Conservation (phyloP, 495 filamentous ascomycete species). For the Podospora anserina region DNA sequence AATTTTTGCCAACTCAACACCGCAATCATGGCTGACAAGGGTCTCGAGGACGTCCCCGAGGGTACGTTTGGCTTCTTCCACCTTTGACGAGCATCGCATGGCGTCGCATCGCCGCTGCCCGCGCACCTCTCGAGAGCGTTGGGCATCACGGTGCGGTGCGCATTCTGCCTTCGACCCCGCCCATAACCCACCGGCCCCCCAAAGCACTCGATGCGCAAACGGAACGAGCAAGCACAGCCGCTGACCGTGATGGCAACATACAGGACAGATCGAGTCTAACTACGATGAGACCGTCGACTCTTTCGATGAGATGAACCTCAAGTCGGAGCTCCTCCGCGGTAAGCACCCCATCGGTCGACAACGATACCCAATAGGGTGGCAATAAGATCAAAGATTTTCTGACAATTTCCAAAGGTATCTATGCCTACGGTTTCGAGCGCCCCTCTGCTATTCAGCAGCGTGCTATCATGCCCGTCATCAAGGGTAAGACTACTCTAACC, state of each 20-base stretch:
- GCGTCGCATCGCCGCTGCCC: constrained; percentile 1
- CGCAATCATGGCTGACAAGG: constrained; percentile 98
- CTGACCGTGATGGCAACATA: constrained; percentile 26
- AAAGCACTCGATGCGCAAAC: neutral
- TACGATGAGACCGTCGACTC: constrained; percentile 99
- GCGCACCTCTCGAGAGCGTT: neutral
- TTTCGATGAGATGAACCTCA: constrained; percentile 96
- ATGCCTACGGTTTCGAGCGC: constrained; percentile 99
- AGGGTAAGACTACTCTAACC: constrained; percentile 64
- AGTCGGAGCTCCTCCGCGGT: constrained; percentile 95
- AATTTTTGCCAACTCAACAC: constrained; percentile 43
- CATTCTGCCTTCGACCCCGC: neutral
- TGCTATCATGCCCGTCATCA: constrained; percentile 99
- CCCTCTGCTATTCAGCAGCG: constrained; percentile 99
- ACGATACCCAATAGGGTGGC: constrained; percentile 9
- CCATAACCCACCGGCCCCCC: constrained; percentile 4
- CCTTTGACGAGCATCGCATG: neutral
- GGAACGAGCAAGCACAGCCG: neutral
- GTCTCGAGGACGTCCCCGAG: constrained; percentile 93
- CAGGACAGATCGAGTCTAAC: constrained; percentile 99
- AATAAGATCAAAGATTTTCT: constrained; percentile 15
- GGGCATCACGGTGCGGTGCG: neutral
- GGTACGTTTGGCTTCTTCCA: constrained; percentile 53
- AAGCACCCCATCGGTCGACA: constrained; percentile 36
- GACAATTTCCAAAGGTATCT: constrained; percentile 67